These are phyloP conservation scores for Ustilago shanxiensis DNA, from an alignment of 1,284 basidiomycete species.

Conservation along the genomic window DNA sequence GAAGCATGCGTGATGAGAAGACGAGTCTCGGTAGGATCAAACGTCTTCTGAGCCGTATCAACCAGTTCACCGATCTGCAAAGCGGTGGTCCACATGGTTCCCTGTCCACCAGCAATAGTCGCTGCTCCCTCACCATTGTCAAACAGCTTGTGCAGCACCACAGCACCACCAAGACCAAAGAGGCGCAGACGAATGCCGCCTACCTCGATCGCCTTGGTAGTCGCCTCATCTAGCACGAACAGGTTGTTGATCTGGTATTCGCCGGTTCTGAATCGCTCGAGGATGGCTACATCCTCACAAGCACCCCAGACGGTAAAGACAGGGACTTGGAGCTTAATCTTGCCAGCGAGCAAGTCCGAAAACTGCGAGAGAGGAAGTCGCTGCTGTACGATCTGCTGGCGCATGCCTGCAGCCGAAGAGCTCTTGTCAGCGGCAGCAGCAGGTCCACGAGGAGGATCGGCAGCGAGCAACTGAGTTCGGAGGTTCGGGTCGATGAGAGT, in stretches of 20 bases:
- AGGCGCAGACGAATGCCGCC: conserved; percentile 93
- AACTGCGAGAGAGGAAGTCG: conserved; percentile 83
- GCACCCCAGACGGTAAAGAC: conserved; percentile 98
- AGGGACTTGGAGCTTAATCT: conserved; percentile 74
- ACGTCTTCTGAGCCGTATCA: conserved; percentile 91
- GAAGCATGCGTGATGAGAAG: conserved; percentile 92
- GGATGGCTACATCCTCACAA: conserved; percentile 92
- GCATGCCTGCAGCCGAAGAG: conserved; percentile 45
- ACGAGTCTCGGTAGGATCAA: conserved; percentile 91
- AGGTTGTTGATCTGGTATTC: conserved; percentile 82
- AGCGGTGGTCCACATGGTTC: conserved; percentile 98
- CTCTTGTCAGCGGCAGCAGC: conserved; percentile 33
- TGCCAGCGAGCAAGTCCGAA: conserved; percentile 85
- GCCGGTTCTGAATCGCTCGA: conserved; percentile 90
- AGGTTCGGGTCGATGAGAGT: conserved; percentile 89
- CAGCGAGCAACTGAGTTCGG: conserved; percentile 83
- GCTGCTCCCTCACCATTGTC: conserved; percentile 94
- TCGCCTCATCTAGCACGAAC: conserved; percentile 92
- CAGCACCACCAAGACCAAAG: conserved; percentile 93
- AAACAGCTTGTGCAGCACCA: conserved; percentile 96
- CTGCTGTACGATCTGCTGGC: conserved; percentile 69
- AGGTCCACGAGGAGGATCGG: conserved; percentile 70
- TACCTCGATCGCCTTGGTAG: conserved; percentile 87
- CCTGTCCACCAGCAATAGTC: conserved; percentile 96
- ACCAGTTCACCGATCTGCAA: conserved; percentile 97